Conservation (phyloP, 176 grass and related monocot genomes). For the Poa pratensis region DNA sequence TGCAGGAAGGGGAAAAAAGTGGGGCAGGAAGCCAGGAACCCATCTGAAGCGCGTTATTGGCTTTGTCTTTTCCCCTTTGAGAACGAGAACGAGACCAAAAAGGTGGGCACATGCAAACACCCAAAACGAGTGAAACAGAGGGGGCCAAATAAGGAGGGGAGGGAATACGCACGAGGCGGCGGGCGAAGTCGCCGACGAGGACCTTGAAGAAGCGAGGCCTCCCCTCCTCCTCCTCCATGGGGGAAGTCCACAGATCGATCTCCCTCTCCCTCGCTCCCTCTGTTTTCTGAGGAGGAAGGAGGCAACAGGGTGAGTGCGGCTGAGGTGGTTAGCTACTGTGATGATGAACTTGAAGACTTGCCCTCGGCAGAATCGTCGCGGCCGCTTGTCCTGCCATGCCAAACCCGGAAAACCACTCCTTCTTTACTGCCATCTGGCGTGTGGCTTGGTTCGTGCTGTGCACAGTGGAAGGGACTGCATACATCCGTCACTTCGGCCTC, state of each 20-base stretch:
- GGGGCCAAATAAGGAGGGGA: neutral
- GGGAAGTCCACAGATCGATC: neutral
- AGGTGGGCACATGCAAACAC: conserved; percentile 2
- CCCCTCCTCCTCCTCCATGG: conserved; percentile 42
- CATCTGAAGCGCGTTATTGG: neutral
- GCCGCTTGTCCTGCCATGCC: neutral
- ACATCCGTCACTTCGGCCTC: neutral
- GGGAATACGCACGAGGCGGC: conserved; percentile 42
- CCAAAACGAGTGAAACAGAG: neutral
- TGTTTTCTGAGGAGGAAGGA: neutral
- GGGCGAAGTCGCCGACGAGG: conserved; percentile 45
- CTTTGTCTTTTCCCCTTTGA: neutral
- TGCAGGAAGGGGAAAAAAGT: neutral
- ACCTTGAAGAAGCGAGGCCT: conserved; percentile 57
- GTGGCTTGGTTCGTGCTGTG: neutral
- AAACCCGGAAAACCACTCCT: neutral
- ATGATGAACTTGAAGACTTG: neutral
- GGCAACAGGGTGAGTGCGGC: neutral
- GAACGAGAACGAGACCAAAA: neutral
- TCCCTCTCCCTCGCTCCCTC: neutral
- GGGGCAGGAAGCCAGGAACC: neutral
- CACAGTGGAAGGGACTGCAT: neutral
- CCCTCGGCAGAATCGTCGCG: conserved; percentile 32
- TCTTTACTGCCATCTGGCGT: neutral
- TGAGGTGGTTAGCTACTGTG: neutral